phyloP scores from a whole-genome alignment of 208 protist genomes.

The Acanthamoeba lenticulata region DNA sequence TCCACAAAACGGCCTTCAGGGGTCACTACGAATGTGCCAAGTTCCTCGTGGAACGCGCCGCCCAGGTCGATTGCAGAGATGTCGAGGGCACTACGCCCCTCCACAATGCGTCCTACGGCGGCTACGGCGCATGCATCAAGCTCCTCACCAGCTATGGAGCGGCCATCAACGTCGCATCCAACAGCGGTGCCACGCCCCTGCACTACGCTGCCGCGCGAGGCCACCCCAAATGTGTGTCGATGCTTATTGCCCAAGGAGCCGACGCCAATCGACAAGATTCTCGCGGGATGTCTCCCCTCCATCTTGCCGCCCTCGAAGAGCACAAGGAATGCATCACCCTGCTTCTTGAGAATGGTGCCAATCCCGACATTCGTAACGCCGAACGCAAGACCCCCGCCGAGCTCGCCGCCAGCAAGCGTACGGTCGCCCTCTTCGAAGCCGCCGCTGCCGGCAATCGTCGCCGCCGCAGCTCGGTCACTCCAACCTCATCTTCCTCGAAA shows the following conservation, averaged over 20 bases:
- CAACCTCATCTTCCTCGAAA: not conserved
- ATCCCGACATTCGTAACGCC: not conserved
- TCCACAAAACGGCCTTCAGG: not conserved
- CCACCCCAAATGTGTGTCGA: not conserved
- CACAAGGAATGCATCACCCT: not conserved
- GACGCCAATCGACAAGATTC: not conserved
- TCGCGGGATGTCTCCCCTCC: not conserved
- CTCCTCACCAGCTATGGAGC: not conserved
- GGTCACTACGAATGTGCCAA: not conserved
- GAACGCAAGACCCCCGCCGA: not conserved
- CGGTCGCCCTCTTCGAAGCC: not conserved
- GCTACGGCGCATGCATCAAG: not conserved
- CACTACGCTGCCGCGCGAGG: not conserved
- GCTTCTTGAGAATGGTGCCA: not conserved
- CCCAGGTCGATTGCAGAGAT: not conserved
- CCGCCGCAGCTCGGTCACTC: not conserved
- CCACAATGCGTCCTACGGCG: not conserved
- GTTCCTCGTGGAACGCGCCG: not conserved
- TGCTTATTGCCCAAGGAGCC: not conserved
- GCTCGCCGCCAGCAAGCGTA: not conserved
- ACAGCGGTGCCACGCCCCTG: not conserved
- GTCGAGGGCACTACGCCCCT: not conserved
- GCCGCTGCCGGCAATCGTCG: not conserved
- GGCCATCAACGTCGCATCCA: not conserved
- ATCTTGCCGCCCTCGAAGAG: not conserved